Evolutionary conservation across 1,139 yeast species (phyloP).

Genomic region (Blastobotrys illinoisensis): DNA sequence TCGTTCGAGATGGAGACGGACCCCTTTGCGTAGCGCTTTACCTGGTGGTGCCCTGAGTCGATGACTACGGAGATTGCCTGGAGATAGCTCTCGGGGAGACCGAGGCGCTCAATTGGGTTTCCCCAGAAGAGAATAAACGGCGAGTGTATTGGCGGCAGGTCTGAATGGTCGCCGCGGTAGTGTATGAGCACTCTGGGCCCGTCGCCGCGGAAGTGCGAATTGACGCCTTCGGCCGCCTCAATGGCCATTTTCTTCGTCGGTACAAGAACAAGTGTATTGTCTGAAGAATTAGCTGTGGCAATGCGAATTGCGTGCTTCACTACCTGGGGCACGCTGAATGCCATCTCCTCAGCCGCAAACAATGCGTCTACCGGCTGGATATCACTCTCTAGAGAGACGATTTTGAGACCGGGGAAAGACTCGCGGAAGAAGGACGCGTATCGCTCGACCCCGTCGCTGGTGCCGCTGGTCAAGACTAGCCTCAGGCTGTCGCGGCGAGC

Average conservation of each 20-base stretch:
- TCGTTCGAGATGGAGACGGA: background rate
- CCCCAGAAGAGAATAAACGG: background rate
- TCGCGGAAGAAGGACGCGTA: background rate
- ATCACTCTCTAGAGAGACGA: background rate
- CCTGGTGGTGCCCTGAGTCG: background rate
- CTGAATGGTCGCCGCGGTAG: background rate
- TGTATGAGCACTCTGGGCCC: background rate
- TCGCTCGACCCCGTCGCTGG: conserved; percentile 34
- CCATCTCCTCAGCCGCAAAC: background rate
- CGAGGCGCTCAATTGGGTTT: background rate
- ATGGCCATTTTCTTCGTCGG: background rate
- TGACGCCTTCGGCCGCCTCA: background rate
- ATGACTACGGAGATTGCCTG: background rate
- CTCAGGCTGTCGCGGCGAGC: conserved; percentile 35
- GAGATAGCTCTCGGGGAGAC: background rate
- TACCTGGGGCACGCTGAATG: background rate
- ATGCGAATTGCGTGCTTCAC: background rate
- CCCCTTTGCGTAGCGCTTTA: background rate
- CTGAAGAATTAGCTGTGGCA: background rate
- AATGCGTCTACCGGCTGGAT: background rate
- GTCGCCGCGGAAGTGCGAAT: background rate
- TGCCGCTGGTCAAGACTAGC: conserved; percentile 36
- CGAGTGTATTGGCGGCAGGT: background rate
- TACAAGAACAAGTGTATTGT: background rate
- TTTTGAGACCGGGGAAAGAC: background rate